Base-by-base conservation (phyloP, 2,329 filamentous ascomycete species). In the Calonectria leucothoes region DNA sequence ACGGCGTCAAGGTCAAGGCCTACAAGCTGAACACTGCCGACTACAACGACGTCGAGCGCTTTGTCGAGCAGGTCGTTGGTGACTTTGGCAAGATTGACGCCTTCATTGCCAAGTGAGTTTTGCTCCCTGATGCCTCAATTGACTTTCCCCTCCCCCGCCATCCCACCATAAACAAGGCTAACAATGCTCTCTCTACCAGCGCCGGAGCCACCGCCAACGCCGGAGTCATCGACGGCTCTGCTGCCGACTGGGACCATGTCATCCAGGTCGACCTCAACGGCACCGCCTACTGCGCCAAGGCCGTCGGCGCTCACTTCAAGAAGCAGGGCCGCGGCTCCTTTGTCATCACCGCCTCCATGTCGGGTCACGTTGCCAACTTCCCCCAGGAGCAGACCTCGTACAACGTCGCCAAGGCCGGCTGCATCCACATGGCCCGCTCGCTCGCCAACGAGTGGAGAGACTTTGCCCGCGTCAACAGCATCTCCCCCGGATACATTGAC, bases 11-110 rank as follows among this genome's bases (percentile, higher is more conserved):
- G 84, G 91, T 87, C 82, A 90, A 89, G 84, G 89, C 89, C 48
- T 92, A 92, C 85, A 87, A 90, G 83, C 87, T 90, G 76, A 88
- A 93, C 80, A 85, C 91, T n/a, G 88, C 86, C 69, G 86, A 91
- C 73, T 89, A 87, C 77, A 79, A 83, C 17, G 84, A 88, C 12
- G 88, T 92, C 69, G 85, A 91, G 81, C 82, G 85, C 57, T 87
- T 91, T 76, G 86, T 92, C 70, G 85, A 86, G 70, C 90, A 95
- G 23, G 92, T 95, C 76, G 88, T 93, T 82, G 86, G 87, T 76
- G 94, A 96, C 81, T 95, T 95, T 81, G 92, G 92, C 79, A 90
- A 91, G 57, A 90, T 95, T 67, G 93, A 95, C 77, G 90, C 93
- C 75, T 94, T 95, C 80, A 90, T 95, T 70, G 93, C 93, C 79